Evolutionary conservation across 2,329 filamentous ascomycete genomes (phyloP).

Genomic region (Calonectria pauciramosa): DNA sequence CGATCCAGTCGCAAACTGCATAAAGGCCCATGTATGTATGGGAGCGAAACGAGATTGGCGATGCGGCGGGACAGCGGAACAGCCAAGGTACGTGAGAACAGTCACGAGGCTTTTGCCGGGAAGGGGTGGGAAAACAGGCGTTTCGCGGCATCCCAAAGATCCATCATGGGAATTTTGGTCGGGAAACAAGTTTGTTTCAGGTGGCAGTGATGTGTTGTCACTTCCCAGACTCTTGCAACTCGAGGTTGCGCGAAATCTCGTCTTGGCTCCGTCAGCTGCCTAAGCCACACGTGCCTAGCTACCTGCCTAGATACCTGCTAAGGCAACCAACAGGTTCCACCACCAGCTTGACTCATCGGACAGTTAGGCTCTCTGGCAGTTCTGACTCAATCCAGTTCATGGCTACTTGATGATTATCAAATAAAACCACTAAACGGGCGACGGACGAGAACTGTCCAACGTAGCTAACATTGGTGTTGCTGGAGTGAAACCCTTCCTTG

Average conservation of each 20-base stretch:
- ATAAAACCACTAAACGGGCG: too few relatives aligned
- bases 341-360: not conserved
- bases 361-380: not conserved
- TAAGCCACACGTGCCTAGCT: not conserved
- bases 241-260: not conserved
- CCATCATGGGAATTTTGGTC: not conserved
- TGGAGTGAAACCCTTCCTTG: too few relatives aligned
- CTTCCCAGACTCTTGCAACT: not conserved
- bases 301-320: not conserved
- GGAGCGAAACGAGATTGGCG: not conserved
- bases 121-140: not conserved
- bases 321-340: not conserved
- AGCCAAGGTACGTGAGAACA: not conserved
- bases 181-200: not conserved
- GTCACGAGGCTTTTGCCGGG: not conserved
- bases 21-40: not conserved
- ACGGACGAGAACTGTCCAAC: too few relatives aligned
- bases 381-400: not conserved
- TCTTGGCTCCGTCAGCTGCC: not conserved
- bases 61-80: not conserved
- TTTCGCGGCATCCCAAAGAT: not conserved
- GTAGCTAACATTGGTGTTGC: too few relatives aligned
- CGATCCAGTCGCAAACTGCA: not conserved
- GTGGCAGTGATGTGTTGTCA: not conserved
- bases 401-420: too few relatives aligned